These are phyloP conservation scores for Oryza glumipatula DNA, from an alignment of 176 grass and related monocot species.

Conservation along the genomic window DNA sequence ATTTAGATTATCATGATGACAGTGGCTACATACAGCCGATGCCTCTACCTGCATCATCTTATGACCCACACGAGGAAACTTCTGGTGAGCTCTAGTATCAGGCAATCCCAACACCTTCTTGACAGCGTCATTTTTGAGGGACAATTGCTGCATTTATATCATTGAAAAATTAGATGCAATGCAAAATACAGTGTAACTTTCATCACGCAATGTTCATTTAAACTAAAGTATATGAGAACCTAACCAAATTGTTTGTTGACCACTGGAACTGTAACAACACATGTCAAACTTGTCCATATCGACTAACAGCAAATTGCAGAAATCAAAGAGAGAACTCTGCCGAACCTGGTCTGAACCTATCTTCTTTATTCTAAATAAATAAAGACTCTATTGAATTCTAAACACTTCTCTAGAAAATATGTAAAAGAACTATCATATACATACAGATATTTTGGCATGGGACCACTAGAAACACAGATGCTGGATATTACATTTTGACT, in stretches of 20 bases:
- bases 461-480: conserved; percentile 23
- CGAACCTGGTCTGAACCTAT: not conserved
- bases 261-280: conserved; percentile 5
- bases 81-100: conserved; percentile 39
- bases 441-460: conserved; percentile 13
- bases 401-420: conserved; percentile 25
- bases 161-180: conserved; percentile 44
- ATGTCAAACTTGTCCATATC: conserved; percentile 8
- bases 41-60: conserved; percentile 44
- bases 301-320: not conserved
- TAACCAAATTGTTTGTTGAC: not conserved
- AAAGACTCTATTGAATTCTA: conserved; percentile 6
- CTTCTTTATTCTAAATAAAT: conserved; percentile 9
- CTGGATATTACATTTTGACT: conserved; percentile 44
- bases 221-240: conserved; percentile 32
- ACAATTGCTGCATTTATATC: conserved; percentile 70
- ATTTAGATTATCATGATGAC: not conserved
- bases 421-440: conserved; percentile 24
- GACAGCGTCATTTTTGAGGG: conserved; percentile 62
- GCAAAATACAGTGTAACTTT: conserved; percentile 22
- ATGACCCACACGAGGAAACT: conserved; percentile 28
- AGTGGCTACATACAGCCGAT: not conserved
- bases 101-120: conserved; percentile 61
- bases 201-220: not conserved
- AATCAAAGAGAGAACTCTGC: conserved; percentile 17